Evolutionary conservation across 179 eudicot species (phyloP).

Genomic region (Corrigiola litoralis): DNA sequence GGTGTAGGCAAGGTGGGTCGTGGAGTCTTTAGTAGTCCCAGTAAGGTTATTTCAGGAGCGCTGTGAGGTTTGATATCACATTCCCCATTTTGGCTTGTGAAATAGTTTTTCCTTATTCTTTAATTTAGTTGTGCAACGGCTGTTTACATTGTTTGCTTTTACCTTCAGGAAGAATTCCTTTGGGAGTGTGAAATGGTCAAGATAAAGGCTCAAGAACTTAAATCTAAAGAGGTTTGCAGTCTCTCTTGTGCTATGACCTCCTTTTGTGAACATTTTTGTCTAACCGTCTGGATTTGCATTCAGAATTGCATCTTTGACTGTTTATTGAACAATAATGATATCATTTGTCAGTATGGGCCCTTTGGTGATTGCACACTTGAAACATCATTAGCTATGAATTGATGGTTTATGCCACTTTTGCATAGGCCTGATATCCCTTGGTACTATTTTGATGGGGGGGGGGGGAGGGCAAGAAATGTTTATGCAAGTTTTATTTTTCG

Average conservation of each 20-base stretch:
- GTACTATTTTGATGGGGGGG: no score
- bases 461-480: no score
- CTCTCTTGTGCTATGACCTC: background rate
- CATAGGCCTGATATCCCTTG: no score
- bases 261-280: background rate
- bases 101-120: background rate
- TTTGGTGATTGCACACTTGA: no score
- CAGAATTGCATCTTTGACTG: no score
- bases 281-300: no score
- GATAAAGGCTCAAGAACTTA: conserved; percentile 95
- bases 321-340: no score
- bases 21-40: conserved; percentile 81
- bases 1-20: conserved; percentile 89
- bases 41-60: conserved; percentile 94
- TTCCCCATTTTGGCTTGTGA: background rate
- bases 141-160: background rate
- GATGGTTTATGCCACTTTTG: no score
- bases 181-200: conserved; percentile 97
- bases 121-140: background rate
- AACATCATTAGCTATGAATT: no score
- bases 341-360: no score
- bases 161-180: conserved; percentile 88
- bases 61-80: conserved; percentile 59
- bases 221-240: conserved; percentile 85
- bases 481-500: no score